Base-by-base conservation (phyloP, 768 basidiomycete species). In the Phlebiopsis flavidoalba region DNA sequence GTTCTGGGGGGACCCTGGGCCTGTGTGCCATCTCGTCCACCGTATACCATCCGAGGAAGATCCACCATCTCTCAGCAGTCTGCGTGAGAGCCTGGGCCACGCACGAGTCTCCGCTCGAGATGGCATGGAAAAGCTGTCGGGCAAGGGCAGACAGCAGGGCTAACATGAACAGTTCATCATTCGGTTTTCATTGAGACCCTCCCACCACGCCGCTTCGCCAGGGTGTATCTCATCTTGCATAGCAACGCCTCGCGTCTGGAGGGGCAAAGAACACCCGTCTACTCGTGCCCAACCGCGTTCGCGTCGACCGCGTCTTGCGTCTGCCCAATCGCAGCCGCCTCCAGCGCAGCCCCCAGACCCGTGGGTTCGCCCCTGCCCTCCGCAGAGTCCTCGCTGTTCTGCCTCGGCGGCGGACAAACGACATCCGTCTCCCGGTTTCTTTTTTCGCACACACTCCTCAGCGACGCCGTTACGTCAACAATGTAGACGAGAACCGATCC, bases 401-500 rank as follows among this genome's bases (percentile, higher is more conserved):
- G 60, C 53, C 69, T 63, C 35, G 67, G 66, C n/a, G 71, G 74
- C 62, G 74, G 73, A 17, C 21, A 49, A 11, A 63, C 24, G 19
- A 64, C 61, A 47, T 66, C 65, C 8, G 65, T 65, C 8, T 54
- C 59, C n/a, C 40, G 66, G 61, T 4, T n/a, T n/a, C n/a, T n/a
- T n/a, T n/a, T n/a, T n/a, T n/a, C n/a, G 63, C 26, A 10, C 64
- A 63, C 69, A 68, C 63, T 83, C 80, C n/a, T n/a, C 72, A 93
- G 74, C 33, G 75, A 75, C n/a, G 91, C 77, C 59, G 83, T 81
- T 14, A 92, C 77, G 61, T 90, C 85, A 14, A 91, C 68, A 22
- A 93, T 79, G 22, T 78, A n/a, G n/a, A n/a, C n/a, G 74, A 54
- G 79, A 79, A 3, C 92, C 92, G 5, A 89, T 72, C 2, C 92